These are phyloP conservation scores for Chytridium lagenaria DNA, from an alignment of 371 early-diverging fungal species.

Conservation along the genomic window DNA sequence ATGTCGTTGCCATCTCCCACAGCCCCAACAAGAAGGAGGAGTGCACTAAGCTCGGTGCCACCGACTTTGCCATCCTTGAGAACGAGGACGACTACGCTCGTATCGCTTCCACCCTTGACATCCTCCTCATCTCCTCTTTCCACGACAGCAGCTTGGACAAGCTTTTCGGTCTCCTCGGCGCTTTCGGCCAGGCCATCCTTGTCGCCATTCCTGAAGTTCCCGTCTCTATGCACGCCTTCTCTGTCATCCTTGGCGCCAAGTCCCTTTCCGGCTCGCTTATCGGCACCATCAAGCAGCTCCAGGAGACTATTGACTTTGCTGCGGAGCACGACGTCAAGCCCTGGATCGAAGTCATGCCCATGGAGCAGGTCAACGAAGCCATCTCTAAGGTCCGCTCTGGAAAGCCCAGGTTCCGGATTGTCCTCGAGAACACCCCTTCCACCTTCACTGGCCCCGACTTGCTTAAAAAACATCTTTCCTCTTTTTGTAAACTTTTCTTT, in stretches of 20 bases:
- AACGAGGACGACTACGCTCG: conserved; percentile 51
- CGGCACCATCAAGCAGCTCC: conserved; percentile 59
- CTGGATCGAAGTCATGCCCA: conserved; percentile 41
- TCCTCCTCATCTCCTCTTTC: conserved; percentile 41
- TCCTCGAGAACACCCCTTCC: conserved; percentile 15
- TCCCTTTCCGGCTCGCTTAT: conserved; percentile 73
- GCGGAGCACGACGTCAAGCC: conserved; percentile 56
- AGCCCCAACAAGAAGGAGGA: conserved; percentile 71
- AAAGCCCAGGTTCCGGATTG: conserved; percentile 24
- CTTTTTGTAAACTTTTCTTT: too few relatives aligned
- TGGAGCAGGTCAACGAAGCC: conserved; percentile 36
- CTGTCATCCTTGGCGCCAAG: conserved; percentile 60
- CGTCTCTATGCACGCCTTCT: conserved; percentile 33
- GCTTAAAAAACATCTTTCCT: neutral
- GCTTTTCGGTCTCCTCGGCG: conserved; percentile 54
- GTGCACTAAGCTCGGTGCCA: conserved; percentile 71
- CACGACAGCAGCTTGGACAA: conserved; percentile 26
- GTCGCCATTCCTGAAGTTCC: conserved; percentile 72
- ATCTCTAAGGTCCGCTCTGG: conserved; percentile 22
- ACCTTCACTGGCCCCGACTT: conserved; percentile 19
- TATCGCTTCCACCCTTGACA: conserved; percentile 34
- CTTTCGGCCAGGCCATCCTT: conserved; percentile 64
- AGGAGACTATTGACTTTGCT: conserved; percentile 75
- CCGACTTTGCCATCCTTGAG: conserved; percentile 52
- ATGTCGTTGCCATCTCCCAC: conserved; percentile 77